Percentiles rank a stretch among this genome's conserved stretches.
Conservation (phyloP, 805 yeast genomes). For the Pichia cabralensis region DNA sequence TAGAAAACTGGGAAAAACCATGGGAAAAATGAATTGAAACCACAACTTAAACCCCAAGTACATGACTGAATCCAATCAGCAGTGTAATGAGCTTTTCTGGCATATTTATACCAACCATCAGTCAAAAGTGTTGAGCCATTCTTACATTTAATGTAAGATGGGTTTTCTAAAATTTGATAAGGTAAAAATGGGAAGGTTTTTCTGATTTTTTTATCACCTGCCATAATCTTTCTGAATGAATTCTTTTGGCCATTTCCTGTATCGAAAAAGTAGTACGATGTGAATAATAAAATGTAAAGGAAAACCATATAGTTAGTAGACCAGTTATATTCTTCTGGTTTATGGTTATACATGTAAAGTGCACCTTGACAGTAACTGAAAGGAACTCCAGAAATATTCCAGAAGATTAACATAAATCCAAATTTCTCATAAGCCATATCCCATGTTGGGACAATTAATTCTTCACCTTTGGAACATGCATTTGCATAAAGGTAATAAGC, state of each 20-base stretch:
- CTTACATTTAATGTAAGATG: conserved; percentile 73
- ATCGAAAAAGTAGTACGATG: conserved; percentile 88
- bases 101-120: conserved; percentile 92
- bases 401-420: conserved; percentile 97
- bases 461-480: conserved; percentile 97
- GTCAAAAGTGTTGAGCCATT: conserved; percentile 78
- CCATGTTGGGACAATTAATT: conserved; percentile 95
- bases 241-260: conserved; percentile 94
- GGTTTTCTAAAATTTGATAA: conserved; percentile 69
- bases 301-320: conserved; percentile 47
- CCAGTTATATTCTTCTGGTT: conserved; percentile 77
- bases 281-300: conserved; percentile 45
- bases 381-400: conserved; percentile 99
- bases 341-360: conserved; percentile 69
- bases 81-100: conserved; percentile 91
- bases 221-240: conserved; percentile 71
- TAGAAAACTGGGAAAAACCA: conserved; percentile 95
- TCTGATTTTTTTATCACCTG: conserved; percentile 70
- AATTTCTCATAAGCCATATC: conserved; percentile 99
- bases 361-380: conserved; percentile 96
- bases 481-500: conserved; percentile 95
- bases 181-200: conserved; percentile 93
- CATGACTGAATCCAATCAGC: conserved; percentile 85
- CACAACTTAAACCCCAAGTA: conserved; percentile 90
- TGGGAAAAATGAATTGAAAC: conserved; percentile 79